phyloP scores from a whole-genome alignment of 2,329 filamentous ascomycete species.

The Microcyclospora pomicola region DNA sequence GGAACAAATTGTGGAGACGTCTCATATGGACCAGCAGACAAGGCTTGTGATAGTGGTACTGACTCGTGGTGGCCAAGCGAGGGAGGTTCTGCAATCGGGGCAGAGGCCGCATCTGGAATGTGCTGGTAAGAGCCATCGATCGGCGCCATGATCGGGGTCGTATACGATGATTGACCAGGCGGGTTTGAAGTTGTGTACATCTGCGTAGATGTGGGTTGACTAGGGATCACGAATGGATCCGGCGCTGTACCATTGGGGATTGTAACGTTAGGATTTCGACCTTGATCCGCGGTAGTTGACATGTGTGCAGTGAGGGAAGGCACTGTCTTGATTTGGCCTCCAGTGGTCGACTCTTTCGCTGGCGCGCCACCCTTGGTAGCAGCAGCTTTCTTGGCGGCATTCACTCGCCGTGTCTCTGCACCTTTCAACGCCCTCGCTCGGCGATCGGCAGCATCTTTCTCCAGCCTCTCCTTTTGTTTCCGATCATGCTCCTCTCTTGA shows the following conservation, averaged over 20 bases:
- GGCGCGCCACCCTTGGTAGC: not conserved
- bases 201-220: too few relatives aligned
- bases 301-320: not conserved
- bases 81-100: not conserved
- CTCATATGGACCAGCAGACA: not conserved
- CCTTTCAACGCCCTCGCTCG: slow-evolving; percentile 19
- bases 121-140: not conserved
- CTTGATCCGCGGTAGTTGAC: not conserved
- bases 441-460: slow-evolving; percentile 29
- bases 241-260: too few relatives aligned
- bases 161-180: not conserved
- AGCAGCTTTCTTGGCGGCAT: slow-evolving; percentile 20
- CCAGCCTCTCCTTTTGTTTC: slow-evolving; percentile 20
- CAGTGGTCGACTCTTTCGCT: not conserved
- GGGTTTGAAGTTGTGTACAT: too few relatives aligned
- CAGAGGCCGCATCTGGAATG: not conserved
- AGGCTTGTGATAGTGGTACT: not conserved
- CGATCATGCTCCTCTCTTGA: slow-evolving; percentile 42
- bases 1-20: not conserved
- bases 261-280: too few relatives aligned
- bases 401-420: slow-evolving; percentile 19
- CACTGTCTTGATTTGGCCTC: not conserved
- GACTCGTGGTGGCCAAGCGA: not conserved
- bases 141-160: not conserved
- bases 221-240: too few relatives aligned